These are phyloP conservation scores for Cydonia oblonga DNA, from an alignment of 331 rosid species.

Conservation along the genomic window DNA sequence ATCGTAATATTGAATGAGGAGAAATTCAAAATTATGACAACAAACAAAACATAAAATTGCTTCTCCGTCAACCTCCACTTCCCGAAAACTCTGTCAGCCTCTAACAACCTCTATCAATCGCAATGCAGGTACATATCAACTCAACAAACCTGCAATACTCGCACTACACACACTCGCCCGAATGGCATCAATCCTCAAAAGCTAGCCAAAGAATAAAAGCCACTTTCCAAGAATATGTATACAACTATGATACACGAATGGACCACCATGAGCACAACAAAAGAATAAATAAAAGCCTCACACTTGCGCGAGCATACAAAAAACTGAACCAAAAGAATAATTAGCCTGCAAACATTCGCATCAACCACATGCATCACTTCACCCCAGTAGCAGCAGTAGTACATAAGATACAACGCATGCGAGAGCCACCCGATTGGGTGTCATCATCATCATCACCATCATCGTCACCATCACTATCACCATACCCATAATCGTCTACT, in stretches of 20 bases:
- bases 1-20: too few species aligned
- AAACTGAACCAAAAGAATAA: conserved; percentile 8
- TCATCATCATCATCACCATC: conserved; percentile 29
- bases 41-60: not conserved
- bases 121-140: not conserved
- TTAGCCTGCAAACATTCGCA: not conserved
- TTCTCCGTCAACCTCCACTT: not conserved
- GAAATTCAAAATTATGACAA: not conserved
- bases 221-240: not conserved
- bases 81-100: too few species aligned
- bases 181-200: not conserved
- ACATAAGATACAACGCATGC: conserved; percentile 92
- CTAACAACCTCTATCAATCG: not conserved
- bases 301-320: not conserved
- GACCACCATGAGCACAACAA: not conserved
- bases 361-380: not conserved
- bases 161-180: not conserved
- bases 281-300: not conserved
- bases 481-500: conserved; percentile 26
- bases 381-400: conserved; percentile 78
- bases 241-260: not conserved
- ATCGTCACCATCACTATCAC: conserved; percentile 40
- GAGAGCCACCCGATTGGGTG: conserved; percentile 30
- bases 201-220: not conserved
- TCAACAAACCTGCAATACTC: not conserved